Evolutionary conservation across 169 alveolate species (phyloP).

Genomic region (Plasmodium falciparum): DNA sequence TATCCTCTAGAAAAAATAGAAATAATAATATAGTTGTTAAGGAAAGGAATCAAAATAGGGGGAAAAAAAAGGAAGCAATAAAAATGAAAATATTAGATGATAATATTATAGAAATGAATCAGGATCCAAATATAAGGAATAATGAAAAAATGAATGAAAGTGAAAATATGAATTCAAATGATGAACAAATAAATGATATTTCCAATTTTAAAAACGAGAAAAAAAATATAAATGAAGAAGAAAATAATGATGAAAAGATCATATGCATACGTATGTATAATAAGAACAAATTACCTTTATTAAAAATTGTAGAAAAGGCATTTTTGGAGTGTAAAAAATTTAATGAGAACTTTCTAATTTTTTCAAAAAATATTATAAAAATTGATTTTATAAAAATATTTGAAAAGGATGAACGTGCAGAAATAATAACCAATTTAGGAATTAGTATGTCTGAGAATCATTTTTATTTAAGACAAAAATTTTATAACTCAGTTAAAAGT

Average conservation of each 20-base stretch:
- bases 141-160: neutral
- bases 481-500: slow-evolving; percentile 13
- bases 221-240: slow-evolving; percentile 7
- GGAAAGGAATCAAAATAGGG: neutral
- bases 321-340: slow-evolving; percentile 74
- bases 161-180: neutral
- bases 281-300: slow-evolving; percentile 4
- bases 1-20: too few species aligned
- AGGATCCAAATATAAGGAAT: slow-evolving; percentile 5
- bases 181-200: slow-evolving; percentile 1
- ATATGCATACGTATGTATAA: slow-evolving; percentile 58
- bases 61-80: slow-evolving; percentile 5
- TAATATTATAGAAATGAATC: neutral
- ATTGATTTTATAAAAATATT: slow-evolving; percentile 64
- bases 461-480: slow-evolving; percentile 50
- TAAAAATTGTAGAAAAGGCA: slow-evolving; percentile 43
- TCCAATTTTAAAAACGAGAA: neutral
- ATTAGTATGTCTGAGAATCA: slow-evolving; percentile 60
- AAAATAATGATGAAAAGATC: slow-evolving; percentile 13
- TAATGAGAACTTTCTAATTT: slow-evolving; percentile 66
- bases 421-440: slow-evolving; percentile 37
- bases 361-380: slow-evolving; percentile 59
- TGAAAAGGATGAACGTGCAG: slow-evolving; percentile 49
- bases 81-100: slow-evolving; percentile 16
- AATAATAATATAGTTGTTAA: too few species aligned